Evolutionary conservation across 2,329 filamentous ascomycete species (phyloP), one percentile per base, ranked within the genome.

Genomic region (Fusarium goolgardi): DNA sequence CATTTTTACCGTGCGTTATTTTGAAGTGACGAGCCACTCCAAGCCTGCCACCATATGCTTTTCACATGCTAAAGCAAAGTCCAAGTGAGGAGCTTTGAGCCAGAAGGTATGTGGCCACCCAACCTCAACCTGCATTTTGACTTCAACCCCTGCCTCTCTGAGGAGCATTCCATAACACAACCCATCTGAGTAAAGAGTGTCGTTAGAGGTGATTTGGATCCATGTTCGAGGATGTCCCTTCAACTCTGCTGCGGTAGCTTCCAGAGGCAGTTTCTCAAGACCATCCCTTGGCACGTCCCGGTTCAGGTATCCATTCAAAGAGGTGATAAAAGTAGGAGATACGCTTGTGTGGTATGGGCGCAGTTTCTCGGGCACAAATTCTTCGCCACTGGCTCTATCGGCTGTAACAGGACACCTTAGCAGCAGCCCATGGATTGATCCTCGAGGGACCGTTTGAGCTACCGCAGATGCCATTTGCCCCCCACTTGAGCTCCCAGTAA

Each of bases 91-190:
- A 21, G 79, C 71, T 79, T 73, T 81, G 59, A 85, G 70, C 84
- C 84, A 85, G 69, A 84, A 85, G 10, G 84, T 86, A 75, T 86
- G 84, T 20, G 83, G 83, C 78, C 80, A 85, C 11, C 83, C 83
- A 55, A 70, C 62, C 29, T 83, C 77, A 3, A 84, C 77, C 65
- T 82, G 78, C 9, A 83, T 70, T 57, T 71, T 76, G 0, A 84
- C 80, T 15, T 80, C 76, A 1, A 80, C 76, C 13, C 80, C 81
- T 6, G 76, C 78, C 15, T 76, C 72, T 40, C 72, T 75, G 59
- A 86, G 71, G 5, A 77, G 71, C 71, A 80, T 80, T 6, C 80
- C 83, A 69, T 84, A 85, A 65, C 83, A 85, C 11, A 83, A 64
- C 12, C 84, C 83, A 71, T 86, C 84, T 21, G 81, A 83, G 72